Base-by-base conservation (phyloP, 2,329 filamentous ascomycete species). In the Beauveria australis region DNA sequence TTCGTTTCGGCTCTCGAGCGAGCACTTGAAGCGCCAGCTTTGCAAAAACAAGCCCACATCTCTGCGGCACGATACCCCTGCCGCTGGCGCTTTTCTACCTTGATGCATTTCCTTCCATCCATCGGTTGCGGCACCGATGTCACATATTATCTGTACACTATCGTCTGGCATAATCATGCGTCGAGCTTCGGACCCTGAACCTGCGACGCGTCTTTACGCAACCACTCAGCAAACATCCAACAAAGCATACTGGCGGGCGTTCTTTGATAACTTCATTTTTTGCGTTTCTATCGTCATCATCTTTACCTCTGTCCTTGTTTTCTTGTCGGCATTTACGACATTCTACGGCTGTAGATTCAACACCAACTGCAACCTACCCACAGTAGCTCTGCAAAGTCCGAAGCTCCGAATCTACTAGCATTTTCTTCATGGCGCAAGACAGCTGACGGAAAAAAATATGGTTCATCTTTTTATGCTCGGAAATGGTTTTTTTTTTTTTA, bases 41-140 rank as follows among this genome's bases (percentile, higher is more conserved):
- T 51, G 46, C 40, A 48, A 60, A 60, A 24, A 28, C 19, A 60
- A 19, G 49, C 58, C 58, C 37, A 30, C 19, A 60, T 9, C 7
- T 52, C 10, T 30, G 58, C 49, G 58, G 43, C 58, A 60, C 49
- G 58, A 60, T 60, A 60, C 58, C 58, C 58, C 56, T 60, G 58
- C 58, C 41, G 19, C 58, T 60, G 58, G 49, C 58, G 58, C 51
- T 28, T 47, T 48, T 60, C 14, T n/a, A 37, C 26, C n/a, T 41
- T 47, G 19, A 41, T 47, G 49, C 58, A 47, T 48, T 48, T 47
- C 40, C 40, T 40, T 53, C 28, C 41, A 9, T 53, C 19, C 9
- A 33, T 60, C 49, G 49, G 43, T 30, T 44, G 26, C 49, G 41
- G 10, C 41, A 53, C 40, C 43, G 19, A 41, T 48, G 47, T 22